Evolutionary conservation across 2,329 filamentous ascomycete species (phyloP), one percentile per base, ranked within the genome.

Genomic region (Pseudomassariella vexata): DNA sequence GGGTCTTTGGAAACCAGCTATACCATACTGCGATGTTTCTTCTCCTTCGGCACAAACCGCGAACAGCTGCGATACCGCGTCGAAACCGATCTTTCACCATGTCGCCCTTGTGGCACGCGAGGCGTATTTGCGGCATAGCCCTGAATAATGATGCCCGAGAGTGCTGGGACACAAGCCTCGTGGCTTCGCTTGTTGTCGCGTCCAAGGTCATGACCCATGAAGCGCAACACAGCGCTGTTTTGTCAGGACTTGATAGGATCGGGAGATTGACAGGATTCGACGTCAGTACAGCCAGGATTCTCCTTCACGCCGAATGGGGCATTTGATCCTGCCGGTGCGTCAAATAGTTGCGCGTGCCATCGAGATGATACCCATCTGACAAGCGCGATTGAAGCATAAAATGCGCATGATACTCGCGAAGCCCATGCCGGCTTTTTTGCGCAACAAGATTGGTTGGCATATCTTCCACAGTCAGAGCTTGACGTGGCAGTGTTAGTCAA

Each of bases 11-110:
- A 3, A 76, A 74, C 38, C 70, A 75, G 41, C 53, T 76, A 3
- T 76, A 73, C 42, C 73, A 76, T 40, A 70, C 70, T 1, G 68
- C 70, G 3, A 70, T 70, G 56, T 47, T 74, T 6, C 46, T 74
- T 0, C 50, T 76, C 34, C 57, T 76, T 12, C 66, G 66, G 35
- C 61, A 66, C 42, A 66, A 65, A 37, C 71, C 72, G 12, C 59
- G 64, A 5, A 66, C 61, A 3, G 47, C 62, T 4, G 50, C 48
- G 6, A 45, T 53, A 2, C 44, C 50, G 9, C 48, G 50, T 15
- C 48, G 52, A 6, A 48, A 29, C 17, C 40, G 37, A 41, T 59
- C 43, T 29, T 53, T 37, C 34, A 33, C 53, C 2, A 50, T 59
- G 39, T 70, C 68, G 2, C 52, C 60, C 0, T 46, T 70, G 7